Evolutionary conservation across 2,329 filamentous ascomycete genomes (phyloP).

Genomic region (Neophaeococcomyces mojaviensis): DNA sequence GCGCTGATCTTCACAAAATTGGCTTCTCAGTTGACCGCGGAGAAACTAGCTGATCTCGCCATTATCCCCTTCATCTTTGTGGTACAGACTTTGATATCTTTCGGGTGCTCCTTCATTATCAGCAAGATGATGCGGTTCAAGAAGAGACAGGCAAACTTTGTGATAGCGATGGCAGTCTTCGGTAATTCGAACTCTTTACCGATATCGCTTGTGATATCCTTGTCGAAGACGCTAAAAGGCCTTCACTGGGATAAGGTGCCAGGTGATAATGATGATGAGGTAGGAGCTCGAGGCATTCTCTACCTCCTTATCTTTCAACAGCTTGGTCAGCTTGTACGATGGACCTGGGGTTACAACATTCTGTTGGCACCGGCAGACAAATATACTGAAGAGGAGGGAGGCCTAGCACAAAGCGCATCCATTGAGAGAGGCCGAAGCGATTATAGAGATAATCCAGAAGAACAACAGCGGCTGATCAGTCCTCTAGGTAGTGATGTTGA

Average conservation of each 20-base stretch:
- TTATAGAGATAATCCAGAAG: slow-evolving; percentile 34
- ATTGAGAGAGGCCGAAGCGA: slow-evolving; percentile 34
- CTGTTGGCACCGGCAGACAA: slow-evolving; percentile 74
- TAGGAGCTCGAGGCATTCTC: slow-evolving; percentile 84
- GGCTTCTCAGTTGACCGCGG: slow-evolving; percentile 83
- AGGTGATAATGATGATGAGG: slow-evolving; percentile 90
- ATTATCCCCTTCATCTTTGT: slow-evolving; percentile 94
- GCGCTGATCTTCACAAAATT: slow-evolving; percentile 97
- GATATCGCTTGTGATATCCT: slow-evolving; percentile 87
- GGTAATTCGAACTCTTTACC: slow-evolving; percentile 97
- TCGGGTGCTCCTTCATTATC: slow-evolving; percentile 63
- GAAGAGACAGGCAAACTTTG: slow-evolving; percentile 83
- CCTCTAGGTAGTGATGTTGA: slow-evolving; percentile 15
- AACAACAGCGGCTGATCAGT: slow-evolving; percentile 16
- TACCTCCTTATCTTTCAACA: slow-evolving; percentile 98
- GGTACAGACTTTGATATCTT: slow-evolving; percentile 81
- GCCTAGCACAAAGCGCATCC: slow-evolving; percentile 28
- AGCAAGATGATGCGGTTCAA: slow-evolving; percentile 71
- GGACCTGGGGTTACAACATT: slow-evolving; percentile 97
- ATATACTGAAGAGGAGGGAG: slow-evolving; percentile 37
- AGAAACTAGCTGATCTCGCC: slow-evolving; percentile 80
- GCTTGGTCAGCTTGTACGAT: slow-evolving; percentile 85
- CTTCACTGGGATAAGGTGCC: slow-evolving; percentile 89
- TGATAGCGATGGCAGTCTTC: slow-evolving; percentile 94
- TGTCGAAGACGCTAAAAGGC: slow-evolving; percentile 84